Evolutionary conservation across 2,329 filamentous ascomycete species (phyloP), one percentile per base, ranked within the genome.

Genomic region (Calonectria multiphialidica): DNA sequence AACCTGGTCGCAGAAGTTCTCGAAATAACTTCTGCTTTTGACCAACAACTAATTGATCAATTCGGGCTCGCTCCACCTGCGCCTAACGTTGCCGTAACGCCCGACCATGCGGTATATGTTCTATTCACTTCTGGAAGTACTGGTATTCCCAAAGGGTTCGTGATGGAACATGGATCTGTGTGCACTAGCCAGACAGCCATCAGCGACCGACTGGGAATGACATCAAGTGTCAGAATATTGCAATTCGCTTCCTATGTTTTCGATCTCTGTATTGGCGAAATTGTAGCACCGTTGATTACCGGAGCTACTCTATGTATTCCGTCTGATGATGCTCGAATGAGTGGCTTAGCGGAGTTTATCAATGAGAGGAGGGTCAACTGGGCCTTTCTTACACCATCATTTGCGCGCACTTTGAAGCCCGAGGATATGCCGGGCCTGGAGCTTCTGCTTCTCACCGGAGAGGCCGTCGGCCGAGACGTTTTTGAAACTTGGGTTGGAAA

Each of bases 151-250:
- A 49, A 49, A 21, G 45, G 45, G 1, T 68, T 79, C n/a, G 62
- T 79, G 1, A 74, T 79, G 45, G 45, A 49, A 9, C 45, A 49
- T 6, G 21, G 55, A 7, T 37, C 55, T 42, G 55, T 59, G 9
- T 59, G 55, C 21, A 59, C 55, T 16, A 59, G 55, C 35, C 55
- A 59, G 42, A 59, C 55, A 2, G 55, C 55, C 8, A 59, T 59
- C 25, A 40, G n/a, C 21, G 21, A 18, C 9, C 33, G 55, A 6
- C 12, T 55, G 28, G 50, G 50, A 3, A 33, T 55, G 50, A 33
- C 50, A 25, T 23, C 50, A 15, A 55, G 28, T 10, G 50, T 55
- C n/a, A 35, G 50, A 25, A 55, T 55, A 33, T 21, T 55, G 28
- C 50, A 55, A 35, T 55, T 55, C 10, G 50, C 50, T 33, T 55